These are phyloP conservation scores for Hirschfeldia incana DNA, from an alignment of 345 rosid species.

Conservation along the genomic window DNA sequence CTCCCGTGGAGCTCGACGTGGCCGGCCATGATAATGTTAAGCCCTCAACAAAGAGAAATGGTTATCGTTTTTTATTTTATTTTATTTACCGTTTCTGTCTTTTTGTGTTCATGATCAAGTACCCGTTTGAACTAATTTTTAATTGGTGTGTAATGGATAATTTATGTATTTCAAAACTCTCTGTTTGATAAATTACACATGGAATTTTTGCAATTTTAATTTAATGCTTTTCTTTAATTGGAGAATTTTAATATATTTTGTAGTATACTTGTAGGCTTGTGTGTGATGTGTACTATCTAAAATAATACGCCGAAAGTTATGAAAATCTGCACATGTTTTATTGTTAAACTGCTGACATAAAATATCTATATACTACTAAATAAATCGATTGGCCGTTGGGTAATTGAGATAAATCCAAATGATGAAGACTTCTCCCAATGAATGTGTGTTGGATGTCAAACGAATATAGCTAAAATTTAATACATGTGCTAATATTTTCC, in stretches of 20 bases:
- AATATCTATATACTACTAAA: background rate
- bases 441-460: background rate
- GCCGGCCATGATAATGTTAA: background rate
- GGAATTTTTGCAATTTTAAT: too few relatives aligned
- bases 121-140: too few relatives aligned
- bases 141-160: too few relatives aligned
- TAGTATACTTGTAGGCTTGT: background rate
- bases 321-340: background rate
- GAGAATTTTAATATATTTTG: background rate
- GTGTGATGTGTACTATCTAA: background rate
- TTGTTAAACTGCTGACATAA: background rate
- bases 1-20: background rate
- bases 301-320: background rate
- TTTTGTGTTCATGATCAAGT: too few relatives aligned
- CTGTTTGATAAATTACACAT: too few relatives aligned
- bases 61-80: too few relatives aligned
- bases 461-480: background rate
- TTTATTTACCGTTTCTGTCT: too few relatives aligned
- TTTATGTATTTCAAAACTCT: background rate
- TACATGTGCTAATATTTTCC: background rate
- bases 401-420: background rate
- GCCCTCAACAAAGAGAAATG: background rate
- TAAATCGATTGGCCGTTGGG: background rate
- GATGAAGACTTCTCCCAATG: constrained; percentile 8
- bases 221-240: background rate